Conservation (phyloP, 371 early-diverging fungal genomes). For the Saksenaea oblongispora region DNA sequence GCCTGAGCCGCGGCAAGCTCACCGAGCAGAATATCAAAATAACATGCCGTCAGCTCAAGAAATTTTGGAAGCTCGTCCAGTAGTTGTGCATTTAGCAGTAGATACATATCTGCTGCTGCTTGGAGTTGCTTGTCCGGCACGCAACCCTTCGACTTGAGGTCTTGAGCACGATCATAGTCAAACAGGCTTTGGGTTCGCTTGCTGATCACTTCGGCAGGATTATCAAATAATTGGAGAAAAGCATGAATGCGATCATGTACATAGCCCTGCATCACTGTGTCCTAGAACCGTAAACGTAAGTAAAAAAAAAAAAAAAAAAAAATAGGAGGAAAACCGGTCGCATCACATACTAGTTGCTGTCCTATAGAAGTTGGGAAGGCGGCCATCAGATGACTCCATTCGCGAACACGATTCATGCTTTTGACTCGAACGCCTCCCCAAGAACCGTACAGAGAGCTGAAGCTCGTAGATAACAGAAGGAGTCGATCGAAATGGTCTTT, state of each 20-base stretch:
- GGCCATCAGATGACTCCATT: slow-evolving; percentile 12
- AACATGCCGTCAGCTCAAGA: slow-evolving; percentile 50
- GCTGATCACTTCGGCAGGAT: slow-evolving; percentile 63
- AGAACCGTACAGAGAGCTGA: slow-evolving; percentile 56
- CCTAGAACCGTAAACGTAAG: too few species aligned
- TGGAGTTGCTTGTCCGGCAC: slow-evolving; percentile 64
- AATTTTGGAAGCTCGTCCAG: slow-evolving; percentile 71
- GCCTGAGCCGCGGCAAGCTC: slow-evolving; percentile 58
- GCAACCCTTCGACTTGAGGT: slow-evolving; percentile 61
- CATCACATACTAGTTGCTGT: slow-evolving; percentile 17
- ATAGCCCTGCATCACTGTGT: slow-evolving; percentile 6
- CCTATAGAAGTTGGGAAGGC: slow-evolving; percentile 5
- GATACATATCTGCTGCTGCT: slow-evolving; percentile 63
- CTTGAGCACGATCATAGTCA: slow-evolving; percentile 62
- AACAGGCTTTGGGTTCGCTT: slow-evolving; percentile 65
- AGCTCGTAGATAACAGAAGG: slow-evolving; percentile 39
- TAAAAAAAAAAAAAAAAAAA: background rate
- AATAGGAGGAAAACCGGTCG: background rate
- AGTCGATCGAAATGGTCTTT: slow-evolving; percentile 54
- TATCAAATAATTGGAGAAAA: slow-evolving; percentile 54
- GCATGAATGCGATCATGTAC: slow-evolving; percentile 35
- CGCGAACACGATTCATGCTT: slow-evolving; percentile 20
- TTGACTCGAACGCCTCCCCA: slow-evolving; percentile 45
- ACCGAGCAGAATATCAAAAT: slow-evolving; percentile 54
- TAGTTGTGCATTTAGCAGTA: slow-evolving; percentile 66